These are phyloP conservation scores for Metschnikowia sp. DNA, from an alignment of 805 yeast genomes.

Conservation along the genomic window DNA sequence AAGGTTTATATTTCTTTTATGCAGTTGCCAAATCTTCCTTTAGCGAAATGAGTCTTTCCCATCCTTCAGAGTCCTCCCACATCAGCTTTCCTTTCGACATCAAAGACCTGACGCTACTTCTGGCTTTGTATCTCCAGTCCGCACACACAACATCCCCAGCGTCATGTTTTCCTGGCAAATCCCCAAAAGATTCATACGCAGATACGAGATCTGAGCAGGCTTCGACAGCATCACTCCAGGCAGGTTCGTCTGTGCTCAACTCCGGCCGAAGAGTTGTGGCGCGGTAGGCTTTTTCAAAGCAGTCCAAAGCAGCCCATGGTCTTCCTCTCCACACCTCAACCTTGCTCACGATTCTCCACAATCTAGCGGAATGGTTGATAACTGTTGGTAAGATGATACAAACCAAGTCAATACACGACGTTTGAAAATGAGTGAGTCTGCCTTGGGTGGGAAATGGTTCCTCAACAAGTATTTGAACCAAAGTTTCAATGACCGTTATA, in stretches of 20 bases:
- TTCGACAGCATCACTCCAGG: slow-evolving; percentile 79
- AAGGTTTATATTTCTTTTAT: not conserved
- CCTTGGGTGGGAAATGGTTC: slow-evolving; percentile 45
- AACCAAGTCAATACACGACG: slow-evolving; percentile 66
- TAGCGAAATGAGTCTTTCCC: slow-evolving; percentile 58
- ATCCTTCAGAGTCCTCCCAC: slow-evolving; percentile 81
- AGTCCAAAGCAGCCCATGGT: slow-evolving; percentile 86
- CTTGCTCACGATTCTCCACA: slow-evolving; percentile 81
- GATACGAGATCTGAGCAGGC: slow-evolving; percentile 75
- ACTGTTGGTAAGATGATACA: slow-evolving; percentile 65
- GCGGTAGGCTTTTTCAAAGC: slow-evolving; percentile 83
- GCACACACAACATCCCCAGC: slow-evolving; percentile 84
- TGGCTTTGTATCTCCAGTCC: slow-evolving; percentile 87
- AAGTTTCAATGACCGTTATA: slow-evolving; percentile 67
- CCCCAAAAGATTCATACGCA: slow-evolving; percentile 88
- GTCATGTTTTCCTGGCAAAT: slow-evolving; percentile 69
- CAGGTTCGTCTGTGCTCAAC: slow-evolving; percentile 53
- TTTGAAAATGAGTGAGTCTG: slow-evolving; percentile 60
- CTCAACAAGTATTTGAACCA: slow-evolving; percentile 60
- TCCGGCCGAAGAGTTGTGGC: slow-evolving; percentile 65
- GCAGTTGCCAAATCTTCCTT: slow-evolving; percentile 38
- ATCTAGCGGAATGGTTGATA: slow-evolving; percentile 60
- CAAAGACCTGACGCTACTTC: slow-evolving; percentile 65
- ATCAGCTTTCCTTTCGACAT: slow-evolving; percentile 72
- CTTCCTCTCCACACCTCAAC: slow-evolving; percentile 82